Evolutionary conservation across 345 rosid species (phyloP), one percentile per base, ranked within the genome.

Genomic region (Linum usitatissimum): DNA sequence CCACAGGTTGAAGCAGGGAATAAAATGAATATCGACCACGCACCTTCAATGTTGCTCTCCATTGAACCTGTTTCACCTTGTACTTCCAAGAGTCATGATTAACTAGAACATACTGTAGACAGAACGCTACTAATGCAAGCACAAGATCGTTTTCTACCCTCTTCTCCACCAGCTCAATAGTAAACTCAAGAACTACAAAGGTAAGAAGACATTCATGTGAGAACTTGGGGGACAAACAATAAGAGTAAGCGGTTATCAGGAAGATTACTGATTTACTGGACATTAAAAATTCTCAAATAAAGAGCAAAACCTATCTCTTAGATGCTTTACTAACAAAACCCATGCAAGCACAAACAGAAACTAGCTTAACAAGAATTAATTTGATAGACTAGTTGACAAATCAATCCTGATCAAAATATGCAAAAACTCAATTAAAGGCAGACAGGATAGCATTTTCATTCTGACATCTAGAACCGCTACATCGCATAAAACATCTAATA

Each of bases 31-130:
- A 67, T 10, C 51, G 30, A 45, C 8, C 6, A 23, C 57, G 45
- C 59, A 89, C 98, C 93, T 89, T 89, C 60, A 82, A 59, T 74
- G 95, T 87, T 73, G 85, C 81, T 71, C 75, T 79, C 98, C 95
- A 87, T 58, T 93, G 88, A 73, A 73, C 76, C 66, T 73, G 72
- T 66, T 76, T 81, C 73, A 70, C 77, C 77, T 83, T 86, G 75
- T 86, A 89, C 75, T 86, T 85, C 95, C 93, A 87, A 72, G 64
- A 79, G 69, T 81, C 96, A 72, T 92, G 96, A 73, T 79, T 84
- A 63, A 80, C 90, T 63, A 92, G 79, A 78, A 89, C 77, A 74
- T 87, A 84, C 74, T 87, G 95, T 70, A 92, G 68, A 59, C 87
- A 77, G 73, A 92, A 89, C 76, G 81, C 81, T 63, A 84, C 78